phyloP scores from a whole-genome alignment of 306 rosid genomes.

The Betula pendula region DNA sequence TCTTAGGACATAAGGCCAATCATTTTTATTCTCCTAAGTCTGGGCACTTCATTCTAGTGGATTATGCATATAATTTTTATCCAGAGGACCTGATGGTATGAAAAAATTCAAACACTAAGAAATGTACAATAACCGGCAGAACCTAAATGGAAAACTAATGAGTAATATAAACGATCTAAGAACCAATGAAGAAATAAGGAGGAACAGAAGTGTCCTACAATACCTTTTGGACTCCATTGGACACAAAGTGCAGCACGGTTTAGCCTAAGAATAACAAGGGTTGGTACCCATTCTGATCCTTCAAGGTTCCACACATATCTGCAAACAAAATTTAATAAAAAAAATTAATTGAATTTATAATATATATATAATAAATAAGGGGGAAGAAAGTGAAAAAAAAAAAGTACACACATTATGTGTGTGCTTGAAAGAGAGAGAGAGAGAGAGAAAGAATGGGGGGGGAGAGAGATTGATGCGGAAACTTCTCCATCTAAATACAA shows the following conservation, averaged over 20 bases:
- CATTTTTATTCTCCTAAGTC: not conserved
- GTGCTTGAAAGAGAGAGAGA: not conserved
- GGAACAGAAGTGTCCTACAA: slow-evolving; percentile 17
- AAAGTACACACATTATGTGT: not conserved
- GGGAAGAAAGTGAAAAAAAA: not conserved
- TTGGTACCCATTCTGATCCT: slow-evolving; percentile 93
- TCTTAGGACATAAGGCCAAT: not conserved
- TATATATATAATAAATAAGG: too few relatives aligned
- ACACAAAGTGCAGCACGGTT: slow-evolving; percentile 99
- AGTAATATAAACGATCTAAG: slow-evolving; percentile 6
- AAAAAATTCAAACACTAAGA: not conserved
- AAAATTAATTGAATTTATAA: not conserved
- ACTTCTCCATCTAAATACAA: slow-evolving; percentile 6
- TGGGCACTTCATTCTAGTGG: not conserved
- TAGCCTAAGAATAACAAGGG: slow-evolving; percentile 87
- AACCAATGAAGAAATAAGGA: slow-evolving; percentile 13
- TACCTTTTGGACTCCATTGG: slow-evolving; percentile 98
- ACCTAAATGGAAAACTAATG: not conserved
- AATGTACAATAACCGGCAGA: not conserved
- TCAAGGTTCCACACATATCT: slow-evolving; percentile 98
- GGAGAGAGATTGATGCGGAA: not conserved
- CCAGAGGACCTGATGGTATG: not conserved
- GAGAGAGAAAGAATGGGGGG: not conserved
- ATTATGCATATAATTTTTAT: not conserved
- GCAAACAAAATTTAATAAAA: slow-evolving; percentile 10